Evolutionary conservation across 2,329 filamentous ascomycete species (phyloP).

Genomic region (Botrytis paeoniae): DNA sequence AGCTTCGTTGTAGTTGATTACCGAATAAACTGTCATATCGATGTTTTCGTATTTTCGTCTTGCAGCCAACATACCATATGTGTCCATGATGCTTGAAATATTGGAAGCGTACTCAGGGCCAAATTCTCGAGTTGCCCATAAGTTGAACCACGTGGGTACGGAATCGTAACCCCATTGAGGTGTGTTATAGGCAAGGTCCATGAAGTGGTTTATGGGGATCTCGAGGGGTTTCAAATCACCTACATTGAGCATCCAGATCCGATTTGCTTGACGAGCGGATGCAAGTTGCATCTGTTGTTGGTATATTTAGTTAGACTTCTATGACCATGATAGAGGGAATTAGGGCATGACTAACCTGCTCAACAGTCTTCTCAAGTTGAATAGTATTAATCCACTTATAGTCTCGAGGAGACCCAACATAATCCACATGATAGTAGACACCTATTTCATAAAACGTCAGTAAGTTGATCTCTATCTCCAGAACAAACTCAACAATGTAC

Average conservation of each 20-base stretch:
- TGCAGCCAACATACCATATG: constrained; percentile 55
- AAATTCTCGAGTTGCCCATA: constrained; percentile 59
- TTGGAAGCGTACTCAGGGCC: constrained; percentile 45
- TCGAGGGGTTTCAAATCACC: constrained; percentile 61
- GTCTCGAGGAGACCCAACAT: constrained; percentile 47
- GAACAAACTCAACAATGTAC: neutral
- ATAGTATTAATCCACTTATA: constrained; percentile 66
- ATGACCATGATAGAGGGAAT: too few species aligned
- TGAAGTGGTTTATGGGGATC: constrained; percentile 63
- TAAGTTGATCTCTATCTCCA: neutral
- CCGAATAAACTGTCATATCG: constrained; percentile 55
- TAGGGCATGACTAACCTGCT: constrained; percentile 42
- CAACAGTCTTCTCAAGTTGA: constrained; percentile 61
- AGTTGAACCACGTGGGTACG: constrained; percentile 53
- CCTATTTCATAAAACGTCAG: constrained; percentile 18
- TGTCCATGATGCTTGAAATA: constrained; percentile 51
- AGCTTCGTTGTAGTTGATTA: constrained; percentile 64
- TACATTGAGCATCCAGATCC: constrained; percentile 62
- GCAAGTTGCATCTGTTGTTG: constrained; percentile 56
- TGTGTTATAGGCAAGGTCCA: constrained; percentile 66
- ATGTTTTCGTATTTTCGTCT: constrained; percentile 62
- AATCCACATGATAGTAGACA: constrained; percentile 61
- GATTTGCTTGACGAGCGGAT: constrained; percentile 51
- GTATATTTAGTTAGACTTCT: neutral
- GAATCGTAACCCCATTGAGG: constrained; percentile 54